Percentiles rank a stretch among this genome's conserved stretches.
Evolutionary conservation across 1,284 basidiomycete genomes (phyloP).

Genomic region (Cerrena zonata): DNA sequence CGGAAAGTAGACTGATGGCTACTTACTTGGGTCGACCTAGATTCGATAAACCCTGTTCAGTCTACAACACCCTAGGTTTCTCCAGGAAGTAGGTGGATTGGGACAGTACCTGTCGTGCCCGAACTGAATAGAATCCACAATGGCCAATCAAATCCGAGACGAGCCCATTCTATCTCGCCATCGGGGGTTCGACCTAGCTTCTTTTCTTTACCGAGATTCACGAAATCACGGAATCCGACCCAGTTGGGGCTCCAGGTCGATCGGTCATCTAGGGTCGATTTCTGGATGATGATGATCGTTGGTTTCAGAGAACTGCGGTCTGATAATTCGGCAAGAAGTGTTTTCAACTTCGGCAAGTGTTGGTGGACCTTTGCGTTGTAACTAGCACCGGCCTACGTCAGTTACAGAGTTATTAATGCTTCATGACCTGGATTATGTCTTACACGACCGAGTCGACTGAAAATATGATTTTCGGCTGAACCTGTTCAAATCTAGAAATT

Average conservation of each 20-base stretch:
- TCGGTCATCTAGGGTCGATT: slow-evolving; percentile 30
- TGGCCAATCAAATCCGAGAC: slow-evolving; percentile 72
- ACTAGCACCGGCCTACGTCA: too few relatives aligned
- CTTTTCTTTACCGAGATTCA: slow-evolving; percentile 38
- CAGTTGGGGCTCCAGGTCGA: slow-evolving; percentile 40
- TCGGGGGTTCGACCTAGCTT: slow-evolving; percentile 42
- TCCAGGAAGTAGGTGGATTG: too few relatives aligned
- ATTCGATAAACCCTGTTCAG: slow-evolving; percentile 1
- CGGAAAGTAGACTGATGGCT: slow-evolving; percentile 1
- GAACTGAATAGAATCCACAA: slow-evolving; percentile 86
- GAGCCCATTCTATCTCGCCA: slow-evolving; percentile 55
- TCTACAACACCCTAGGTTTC: neutral
- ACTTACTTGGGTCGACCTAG: slow-evolving; percentile 52
- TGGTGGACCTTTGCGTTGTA: slow-evolving; percentile 69
- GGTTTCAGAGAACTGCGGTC: slow-evolving; percentile 34
- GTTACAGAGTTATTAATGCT: too few relatives aligned
- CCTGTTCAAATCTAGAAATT: slow-evolving; percentile 59
- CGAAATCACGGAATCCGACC: slow-evolving; percentile 55
- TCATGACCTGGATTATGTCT: slow-evolving; percentile 20
- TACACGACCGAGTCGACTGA: slow-evolving; percentile 69
- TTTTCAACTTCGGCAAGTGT: slow-evolving; percentile 61
- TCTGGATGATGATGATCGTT: slow-evolving; percentile 55
- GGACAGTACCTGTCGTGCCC: slow-evolving; percentile 77
- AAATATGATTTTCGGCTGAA: slow-evolving; percentile 69
- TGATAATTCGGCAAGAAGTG: slow-evolving; percentile 48